Conservation (phyloP, 768 basidiomycete genomes). For the Gloeostereum incarnatum region DNA sequence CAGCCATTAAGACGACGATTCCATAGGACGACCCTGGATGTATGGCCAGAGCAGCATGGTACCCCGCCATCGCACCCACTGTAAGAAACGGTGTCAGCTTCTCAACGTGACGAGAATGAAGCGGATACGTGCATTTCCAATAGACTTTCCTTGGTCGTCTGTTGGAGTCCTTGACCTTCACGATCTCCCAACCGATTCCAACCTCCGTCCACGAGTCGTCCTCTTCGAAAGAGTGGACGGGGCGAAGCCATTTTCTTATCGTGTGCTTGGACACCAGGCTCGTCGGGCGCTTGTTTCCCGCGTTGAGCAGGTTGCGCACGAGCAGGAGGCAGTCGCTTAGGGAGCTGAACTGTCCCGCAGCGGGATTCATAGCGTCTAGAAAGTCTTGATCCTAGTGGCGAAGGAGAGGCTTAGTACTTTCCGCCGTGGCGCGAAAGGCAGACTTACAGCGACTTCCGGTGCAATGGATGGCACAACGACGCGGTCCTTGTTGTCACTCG, state of each 20-base stretch:
- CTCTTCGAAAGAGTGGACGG: slow-evolving; percentile 20
- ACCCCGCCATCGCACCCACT: slow-evolving; percentile 19
- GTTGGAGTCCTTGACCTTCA: slow-evolving; percentile 15
- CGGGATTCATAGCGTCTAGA: slow-evolving; percentile 24
- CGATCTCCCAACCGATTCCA: slow-evolving; percentile 20
- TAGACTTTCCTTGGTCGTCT: slow-evolving; percentile 16
- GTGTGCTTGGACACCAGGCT: slow-evolving; percentile 14
- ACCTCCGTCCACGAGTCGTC: slow-evolving; percentile 17
- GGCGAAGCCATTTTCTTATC: slow-evolving; percentile 18
- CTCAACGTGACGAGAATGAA: neutral
- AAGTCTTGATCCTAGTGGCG: slow-evolving; percentile 25
- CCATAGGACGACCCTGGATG: slow-evolving; percentile 18
- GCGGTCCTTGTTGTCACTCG: slow-evolving; percentile 14
- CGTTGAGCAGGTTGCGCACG: slow-evolving; percentile 24
- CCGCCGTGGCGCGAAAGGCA: neutral
- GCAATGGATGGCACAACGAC: slow-evolving; percentile 22
- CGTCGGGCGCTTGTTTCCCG: slow-evolving; percentile 11
- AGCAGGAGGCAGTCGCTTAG: slow-evolving; percentile 23
- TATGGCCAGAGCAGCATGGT: slow-evolving; percentile 16
- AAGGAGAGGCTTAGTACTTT: no score
- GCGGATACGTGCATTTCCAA: slow-evolving; percentile 14
- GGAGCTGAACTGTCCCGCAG: slow-evolving; percentile 30
- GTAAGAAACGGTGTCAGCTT: slow-evolving; percentile 2
- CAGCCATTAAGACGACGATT: slow-evolving; percentile 16
- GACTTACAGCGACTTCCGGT: slow-evolving; percentile 19